Evolutionary conservation across 1,284 basidiomycete species (phyloP).

Genomic region (Fomitopsis palustris): DNA sequence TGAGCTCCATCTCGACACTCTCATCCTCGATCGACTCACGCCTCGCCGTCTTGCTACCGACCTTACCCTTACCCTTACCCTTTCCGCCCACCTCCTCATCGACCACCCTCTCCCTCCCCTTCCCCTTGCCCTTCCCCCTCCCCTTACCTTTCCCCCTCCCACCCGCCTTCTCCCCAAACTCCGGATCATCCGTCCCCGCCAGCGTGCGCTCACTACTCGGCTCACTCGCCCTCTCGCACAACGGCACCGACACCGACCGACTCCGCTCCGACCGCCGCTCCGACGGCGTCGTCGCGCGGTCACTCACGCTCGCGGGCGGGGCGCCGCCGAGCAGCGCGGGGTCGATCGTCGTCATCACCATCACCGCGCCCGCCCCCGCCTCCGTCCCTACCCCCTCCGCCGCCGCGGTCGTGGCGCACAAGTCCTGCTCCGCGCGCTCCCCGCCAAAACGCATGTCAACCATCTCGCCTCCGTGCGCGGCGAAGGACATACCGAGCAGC

Average conservation of each 20-base stretch:
- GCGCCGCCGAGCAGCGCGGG: conserved; percentile 20
- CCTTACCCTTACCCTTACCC: background rate
- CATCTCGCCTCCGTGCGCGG: background rate
- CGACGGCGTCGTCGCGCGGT: background rate
- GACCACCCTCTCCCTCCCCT: conserved; percentile 7
- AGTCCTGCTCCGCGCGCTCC: background rate
- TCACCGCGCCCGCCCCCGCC: background rate
- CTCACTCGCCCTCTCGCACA: background rate
- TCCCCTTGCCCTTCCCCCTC: conserved; percentile 4
- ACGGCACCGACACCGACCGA: background rate
- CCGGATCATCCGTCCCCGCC: background rate
- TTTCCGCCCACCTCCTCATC: conserved; percentile 10
- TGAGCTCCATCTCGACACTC: background rate
- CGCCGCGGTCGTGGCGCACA: background rate
- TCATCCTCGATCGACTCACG: background rate
- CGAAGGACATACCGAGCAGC: background rate
- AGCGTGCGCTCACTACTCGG: background rate
- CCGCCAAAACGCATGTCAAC: background rate
- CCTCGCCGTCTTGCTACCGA: background rate
- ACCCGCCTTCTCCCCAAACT: conserved; percentile 1
- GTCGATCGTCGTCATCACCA: conserved; percentile 19
- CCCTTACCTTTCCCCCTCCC: background rate
- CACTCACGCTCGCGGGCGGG: background rate
- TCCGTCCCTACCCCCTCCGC: background rate
- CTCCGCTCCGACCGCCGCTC: background rate